A percentile compares a stretch with the other conserved stretches of the same genome.
These are phyloP conservation scores for Boehmeria nivea DNA, from an alignment of 306 rosid genomes.

Conservation along the genomic window DNA sequence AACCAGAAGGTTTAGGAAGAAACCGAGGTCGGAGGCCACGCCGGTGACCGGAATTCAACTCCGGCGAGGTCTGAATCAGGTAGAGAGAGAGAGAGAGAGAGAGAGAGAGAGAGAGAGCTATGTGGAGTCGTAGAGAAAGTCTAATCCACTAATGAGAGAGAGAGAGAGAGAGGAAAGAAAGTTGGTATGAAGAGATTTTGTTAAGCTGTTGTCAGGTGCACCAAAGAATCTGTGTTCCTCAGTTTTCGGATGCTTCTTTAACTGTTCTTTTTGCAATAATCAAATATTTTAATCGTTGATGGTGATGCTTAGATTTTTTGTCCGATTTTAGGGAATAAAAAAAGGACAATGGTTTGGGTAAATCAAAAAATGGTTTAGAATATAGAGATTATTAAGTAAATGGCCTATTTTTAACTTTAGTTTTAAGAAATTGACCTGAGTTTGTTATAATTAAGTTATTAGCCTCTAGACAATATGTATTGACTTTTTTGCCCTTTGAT, in stretches of 20 bases:
- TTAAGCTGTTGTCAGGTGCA: slow-evolving; percentile 4
- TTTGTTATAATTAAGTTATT: too few species aligned
- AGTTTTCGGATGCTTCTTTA: slow-evolving; percentile 1
- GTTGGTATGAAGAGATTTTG: not conserved
- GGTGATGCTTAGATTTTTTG: too few species aligned
- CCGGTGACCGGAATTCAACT: slow-evolving; percentile 11
- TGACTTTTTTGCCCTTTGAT: too few species aligned
- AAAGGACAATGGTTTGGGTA: too few species aligned
- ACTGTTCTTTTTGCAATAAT: too few species aligned
- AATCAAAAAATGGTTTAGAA: too few species aligned
- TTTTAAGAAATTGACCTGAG: too few species aligned
- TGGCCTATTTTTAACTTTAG: too few species aligned
- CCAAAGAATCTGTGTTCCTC: slow-evolving; percentile 18
- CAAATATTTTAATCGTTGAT: not conserved
- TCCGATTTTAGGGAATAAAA: too few species aligned
- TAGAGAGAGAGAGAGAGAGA: not conserved
- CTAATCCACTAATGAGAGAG: slow-evolving; percentile 22
- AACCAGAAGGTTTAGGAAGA: not conserved
- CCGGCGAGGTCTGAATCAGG: slow-evolving; percentile 6
- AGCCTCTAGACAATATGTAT: too few species aligned
- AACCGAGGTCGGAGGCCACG: slow-evolving; percentile 9
- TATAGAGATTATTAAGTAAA: too few species aligned
- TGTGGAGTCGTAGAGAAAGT: slow-evolving; percentile 1
- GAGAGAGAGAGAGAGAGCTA: slow-evolving; percentile 4
- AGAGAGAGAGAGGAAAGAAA: too few species aligned